A percentile compares a stretch with the other conserved stretches of the same genome.
These are phyloP conservation scores for Pulveroboletus sp. DNA, from an alignment of 768 basidiomycete species.

Conservation along the genomic window DNA sequence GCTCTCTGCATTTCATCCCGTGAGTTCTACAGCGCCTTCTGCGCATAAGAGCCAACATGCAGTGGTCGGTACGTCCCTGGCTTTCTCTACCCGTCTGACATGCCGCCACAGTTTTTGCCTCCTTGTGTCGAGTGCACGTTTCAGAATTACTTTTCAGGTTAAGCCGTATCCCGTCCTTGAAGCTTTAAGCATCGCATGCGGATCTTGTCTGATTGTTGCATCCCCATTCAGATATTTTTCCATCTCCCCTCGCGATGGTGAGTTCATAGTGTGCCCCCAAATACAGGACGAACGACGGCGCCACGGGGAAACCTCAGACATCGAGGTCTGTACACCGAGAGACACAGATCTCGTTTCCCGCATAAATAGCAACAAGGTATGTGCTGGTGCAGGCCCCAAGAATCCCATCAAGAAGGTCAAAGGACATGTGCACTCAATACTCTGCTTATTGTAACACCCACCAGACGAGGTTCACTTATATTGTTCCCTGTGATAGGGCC, in stretches of 20 bases:
- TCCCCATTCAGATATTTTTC: neutral
- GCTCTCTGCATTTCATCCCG: neutral
- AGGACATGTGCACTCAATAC: conserved; percentile 13
- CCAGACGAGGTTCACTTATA: neutral
- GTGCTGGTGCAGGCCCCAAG: conserved; percentile 9
- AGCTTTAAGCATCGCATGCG: conserved; percentile 2
- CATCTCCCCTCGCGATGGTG: neutral
- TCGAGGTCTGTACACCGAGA: neutral
- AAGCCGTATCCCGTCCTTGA: conserved; percentile 4
- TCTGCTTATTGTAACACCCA: conserved; percentile 8
- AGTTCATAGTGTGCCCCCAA: conserved; percentile 2
- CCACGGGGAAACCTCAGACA: conserved; percentile 2
- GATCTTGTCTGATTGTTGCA: neutral
- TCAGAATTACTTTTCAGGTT: conserved; percentile 4
- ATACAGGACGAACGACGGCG: conserved; percentile 8
- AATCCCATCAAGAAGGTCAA: conserved; percentile 2
- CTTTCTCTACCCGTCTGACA: neutral
- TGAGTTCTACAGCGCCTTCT: conserved; percentile 7
- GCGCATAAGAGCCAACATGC: conserved; percentile 1
- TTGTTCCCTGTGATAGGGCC: neutral
- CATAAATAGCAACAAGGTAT: conserved; percentile 18
- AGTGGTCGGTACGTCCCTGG: conserved; percentile 3
- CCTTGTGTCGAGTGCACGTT: neutral
- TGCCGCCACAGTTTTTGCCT: conserved; percentile 22
- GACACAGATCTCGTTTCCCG: conserved; percentile 5